Evolutionary conservation across 2,329 filamentous ascomycete genomes (phyloP), one percentile per base, ranked within the genome.

Genomic region (Ceratocystis eucalypticola): DNA sequence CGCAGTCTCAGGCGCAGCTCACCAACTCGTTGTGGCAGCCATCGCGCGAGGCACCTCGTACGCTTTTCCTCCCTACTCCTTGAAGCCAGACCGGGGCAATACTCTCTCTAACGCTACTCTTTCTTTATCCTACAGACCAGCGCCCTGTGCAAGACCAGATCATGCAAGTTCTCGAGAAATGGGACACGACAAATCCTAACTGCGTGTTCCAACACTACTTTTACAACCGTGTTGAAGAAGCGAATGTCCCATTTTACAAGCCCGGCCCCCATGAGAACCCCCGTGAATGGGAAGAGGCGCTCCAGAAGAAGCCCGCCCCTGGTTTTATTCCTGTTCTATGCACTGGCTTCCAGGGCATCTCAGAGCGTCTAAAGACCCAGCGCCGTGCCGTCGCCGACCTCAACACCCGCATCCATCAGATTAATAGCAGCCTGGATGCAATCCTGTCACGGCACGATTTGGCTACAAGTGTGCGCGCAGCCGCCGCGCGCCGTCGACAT

Each of bases 131-230:
- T 50, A 3, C 63, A 78, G 76, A 78, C 70, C 87, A 91, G 73
- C 91, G 91, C 74, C 84, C 86, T 61, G 82, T 92, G 57, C 80
- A 84, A 22, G 86, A 91, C 67, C 89, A 93, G 74, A 88, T 92
- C 74, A 79, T 81, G 68, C 79, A 85, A 30, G 80, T 94, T 50
- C 78, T 84, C 64, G 79, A 84, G 68, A 91, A 92, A 76, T 94
- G 89, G 89, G 81, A 88, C 69, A 85, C 88, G 0, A 75, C 80
- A 30, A 82, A 80, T 73, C 80, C 84, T 25, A 84, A 84, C 73
- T 91, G 88, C 71, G 84, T 83, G 33, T 91, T 94, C 77, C 88
- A 90, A 74, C 80, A 88, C 73, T 93, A 93, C 78, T 90, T 94
- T 74, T 95, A 94, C 80, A 94, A 94, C 77, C 85, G 89, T 70